These are phyloP conservation scores for Crithidia expoeki DNA, from an alignment of 208 protist genomes.

Conservation along the genomic window DNA sequence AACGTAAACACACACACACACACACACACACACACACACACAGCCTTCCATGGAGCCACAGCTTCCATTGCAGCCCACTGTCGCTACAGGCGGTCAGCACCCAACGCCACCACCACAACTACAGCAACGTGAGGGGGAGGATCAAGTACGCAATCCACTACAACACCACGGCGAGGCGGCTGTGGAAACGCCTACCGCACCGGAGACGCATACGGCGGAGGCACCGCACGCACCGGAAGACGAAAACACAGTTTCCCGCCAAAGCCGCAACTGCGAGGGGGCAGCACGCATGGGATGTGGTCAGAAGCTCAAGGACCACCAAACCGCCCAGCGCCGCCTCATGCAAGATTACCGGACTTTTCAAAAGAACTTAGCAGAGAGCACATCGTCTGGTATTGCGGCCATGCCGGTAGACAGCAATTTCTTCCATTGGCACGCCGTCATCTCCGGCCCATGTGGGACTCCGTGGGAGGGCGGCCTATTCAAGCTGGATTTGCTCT, in stretches of 20 bases:
- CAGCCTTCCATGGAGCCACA: neutral
- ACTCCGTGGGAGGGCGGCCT: constrained; percentile 90
- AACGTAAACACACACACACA: neutral
- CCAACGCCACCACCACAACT: neutral
- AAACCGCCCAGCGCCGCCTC: constrained; percentile 63
- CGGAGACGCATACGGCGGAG: neutral
- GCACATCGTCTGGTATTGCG: constrained; percentile 49
- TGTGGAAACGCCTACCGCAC: neutral
- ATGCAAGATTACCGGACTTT: constrained; percentile 73
- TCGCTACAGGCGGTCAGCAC: neutral
- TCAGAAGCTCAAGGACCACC: constrained; percentile 37
- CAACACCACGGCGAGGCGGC: neutral
- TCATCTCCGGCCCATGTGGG: constrained; percentile 79
- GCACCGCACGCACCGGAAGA: neutral
- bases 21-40: neutral
- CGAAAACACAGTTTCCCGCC: constrained; percentile 5
- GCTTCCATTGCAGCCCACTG: neutral
- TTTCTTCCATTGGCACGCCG: constrained; percentile 86
- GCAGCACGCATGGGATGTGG: constrained; percentile 37
- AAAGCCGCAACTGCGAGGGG: constrained; percentile 28
- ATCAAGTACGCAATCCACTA: neutral
- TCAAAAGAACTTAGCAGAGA: constrained; percentile 41
- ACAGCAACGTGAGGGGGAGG: neutral
- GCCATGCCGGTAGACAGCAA: constrained; percentile 74
- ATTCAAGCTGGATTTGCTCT: constrained; percentile 81